These are phyloP conservation scores for Epichloe elymi DNA, from an alignment of 2,329 filamentous ascomycete species.

Conservation along the genomic window DNA sequence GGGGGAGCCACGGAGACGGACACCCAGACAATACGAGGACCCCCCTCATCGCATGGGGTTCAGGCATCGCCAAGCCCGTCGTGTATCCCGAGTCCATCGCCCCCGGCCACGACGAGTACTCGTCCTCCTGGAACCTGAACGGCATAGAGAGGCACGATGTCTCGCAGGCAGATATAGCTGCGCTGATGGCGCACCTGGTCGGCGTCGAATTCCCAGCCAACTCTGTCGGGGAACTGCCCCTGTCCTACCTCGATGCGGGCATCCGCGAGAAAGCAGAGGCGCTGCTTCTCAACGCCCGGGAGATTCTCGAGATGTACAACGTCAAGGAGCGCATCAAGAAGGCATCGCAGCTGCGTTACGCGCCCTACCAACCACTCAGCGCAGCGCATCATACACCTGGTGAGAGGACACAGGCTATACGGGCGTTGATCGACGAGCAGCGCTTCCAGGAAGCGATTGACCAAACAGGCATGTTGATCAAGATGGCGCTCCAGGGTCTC, in stretches of 20 bases:
- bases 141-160: too few species aligned
- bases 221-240: slow-evolving; percentile 82
- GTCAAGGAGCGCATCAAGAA: slow-evolving; percentile 85
- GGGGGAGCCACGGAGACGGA: slow-evolving; percentile 95
- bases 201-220: slow-evolving; percentile 89
- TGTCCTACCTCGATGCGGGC: slow-evolving; percentile 64
- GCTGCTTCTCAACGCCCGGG: slow-evolving; percentile 68
- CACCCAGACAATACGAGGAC: slow-evolving; percentile 96
- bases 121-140: slow-evolving; percentile 27
- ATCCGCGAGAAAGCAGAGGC: slow-evolving; percentile 71
- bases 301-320: slow-evolving; percentile 88
- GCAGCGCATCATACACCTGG: slow-evolving; percentile 38
- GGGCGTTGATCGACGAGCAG: too few species aligned
- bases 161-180: slow-evolving; percentile 76
- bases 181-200: slow-evolving; percentile 85
- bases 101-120: slow-evolving; percentile 82
- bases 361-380: slow-evolving; percentile 59
- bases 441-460: slow-evolving; percentile 55
- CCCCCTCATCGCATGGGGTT: slow-evolving; percentile 90
- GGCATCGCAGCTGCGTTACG: slow-evolving; percentile 61
- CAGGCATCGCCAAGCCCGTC: slow-evolving; percentile 69
- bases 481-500: slow-evolving; percentile 65
- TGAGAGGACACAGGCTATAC: too few species aligned
- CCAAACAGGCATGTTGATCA: slow-evolving; percentile 63
- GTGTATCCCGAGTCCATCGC: slow-evolving; percentile 42